Percentiles rank a stretch among this genome's conserved stretches.
phyloP scores from a whole-genome alignment of 305 asterid species.

The Petunia hybrid region DNA sequence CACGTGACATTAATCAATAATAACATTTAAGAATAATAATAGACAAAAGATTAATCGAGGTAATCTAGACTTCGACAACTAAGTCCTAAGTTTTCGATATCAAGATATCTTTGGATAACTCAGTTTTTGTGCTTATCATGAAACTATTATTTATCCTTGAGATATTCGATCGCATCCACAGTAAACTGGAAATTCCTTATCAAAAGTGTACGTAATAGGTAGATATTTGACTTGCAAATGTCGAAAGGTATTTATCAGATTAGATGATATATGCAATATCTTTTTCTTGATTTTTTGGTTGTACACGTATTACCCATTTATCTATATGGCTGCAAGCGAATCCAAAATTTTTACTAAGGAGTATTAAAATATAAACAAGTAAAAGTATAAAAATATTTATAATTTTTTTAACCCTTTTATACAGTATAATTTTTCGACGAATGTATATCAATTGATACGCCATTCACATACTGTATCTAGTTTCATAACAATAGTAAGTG shows the following conservation, averaged over 20 bases:
- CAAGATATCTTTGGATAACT: background rate
- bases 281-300: background rate
- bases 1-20: too few species aligned
- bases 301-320: background rate
- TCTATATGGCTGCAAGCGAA: background rate
- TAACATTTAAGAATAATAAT: too few species aligned
- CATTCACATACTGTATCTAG: too few species aligned
- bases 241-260: background rate
- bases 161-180: background rate
- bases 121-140: background rate
- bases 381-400: too few species aligned
- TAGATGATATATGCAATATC: background rate
- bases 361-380: too few species aligned
- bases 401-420: too few species aligned
- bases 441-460: too few species aligned
- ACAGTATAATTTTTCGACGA: too few species aligned
- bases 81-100: background rate
- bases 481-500: background rate
- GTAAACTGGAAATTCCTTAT: slow-evolving; percentile 2
- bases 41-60: too few species aligned
- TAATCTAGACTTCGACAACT: too few species aligned
- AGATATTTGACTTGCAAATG: background rate
- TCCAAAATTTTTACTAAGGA: too few species aligned
- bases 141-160: background rate
- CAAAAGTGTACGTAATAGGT: background rate